A percentile compares a stretch with the other conserved stretches of the same genome.
phyloP scores from a whole-genome alignment of 108 stramenopile species.

The Parmales sp. region DNA sequence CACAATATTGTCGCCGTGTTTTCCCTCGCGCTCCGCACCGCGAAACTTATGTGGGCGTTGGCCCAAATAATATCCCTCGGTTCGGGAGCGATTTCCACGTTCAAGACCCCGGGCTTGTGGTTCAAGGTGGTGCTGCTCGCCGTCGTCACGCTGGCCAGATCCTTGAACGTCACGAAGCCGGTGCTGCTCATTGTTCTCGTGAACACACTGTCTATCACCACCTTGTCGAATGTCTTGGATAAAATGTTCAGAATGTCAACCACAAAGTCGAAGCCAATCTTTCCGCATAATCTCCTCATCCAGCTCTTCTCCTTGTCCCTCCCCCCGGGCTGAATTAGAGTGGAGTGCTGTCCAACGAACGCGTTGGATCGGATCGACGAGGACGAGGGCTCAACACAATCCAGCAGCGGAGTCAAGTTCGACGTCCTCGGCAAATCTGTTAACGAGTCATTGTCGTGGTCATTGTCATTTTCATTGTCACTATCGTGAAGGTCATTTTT shows the following conservation, averaged over 20 bases:
- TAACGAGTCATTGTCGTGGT: too few species aligned
- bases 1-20: slow-evolving; percentile 53
- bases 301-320: slow-evolving; percentile 1
- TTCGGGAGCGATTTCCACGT: slow-evolving; percentile 63
- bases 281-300: neutral
- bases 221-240: slow-evolving; percentile 35
- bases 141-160: slow-evolving; percentile 57
- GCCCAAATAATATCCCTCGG: slow-evolving; percentile 71
- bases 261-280: slow-evolving; percentile 52
- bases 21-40: slow-evolving; percentile 35
- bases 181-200: slow-evolving; percentile 70
- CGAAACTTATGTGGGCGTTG: slow-evolving; percentile 57
- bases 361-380: too few species aligned
- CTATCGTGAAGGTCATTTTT: too few species aligned
- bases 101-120: slow-evolving; percentile 50
- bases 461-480: too few species aligned
- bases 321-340: slow-evolving; percentile 3
- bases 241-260: slow-evolving; percentile 38
- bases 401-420: too few species aligned
- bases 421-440: too few species aligned
- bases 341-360: too few species aligned
- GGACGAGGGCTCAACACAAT: too few species aligned
- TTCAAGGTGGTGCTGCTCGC: slow-evolving; percentile 59
- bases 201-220: slow-evolving; percentile 48
- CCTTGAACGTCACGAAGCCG: slow-evolving; percentile 78